Base-by-base conservation (phyloP, 495 filamentous ascomycete species). In the Tuber indicum region DNA sequence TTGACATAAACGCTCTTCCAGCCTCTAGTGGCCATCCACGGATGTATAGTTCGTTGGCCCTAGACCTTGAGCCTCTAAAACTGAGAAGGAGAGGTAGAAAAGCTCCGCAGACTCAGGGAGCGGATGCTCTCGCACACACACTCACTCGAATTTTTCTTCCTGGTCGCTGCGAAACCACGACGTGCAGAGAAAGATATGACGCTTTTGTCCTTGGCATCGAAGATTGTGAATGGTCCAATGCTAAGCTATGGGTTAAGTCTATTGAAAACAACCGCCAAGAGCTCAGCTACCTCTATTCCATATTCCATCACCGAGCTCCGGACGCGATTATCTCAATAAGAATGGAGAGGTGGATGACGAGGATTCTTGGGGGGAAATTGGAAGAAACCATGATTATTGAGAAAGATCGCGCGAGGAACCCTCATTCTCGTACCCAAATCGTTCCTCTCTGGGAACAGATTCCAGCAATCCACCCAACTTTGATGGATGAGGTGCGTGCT, bases 301-400 rank as follows among this genome's bases (percentile, higher is more conserved):
- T 16, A 6, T 41, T 72, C 32, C 32, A 44, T 44, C 49, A 73
- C 70, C 62, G 43, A 72, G 78, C 77, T 8, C 32, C 74, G 10
- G 77, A 80, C 19, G 77, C 78, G 6, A 78, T 49, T 0, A 73
- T 80, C 26, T 74, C 78, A 5, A 36, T 73, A 19, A 78, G 77
- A 39, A 80, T 80, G 78, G 79, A 80, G 39, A 72, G 32, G 23
- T 80, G 78, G 78, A 69, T 62, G 26, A 58, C 75, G 42, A 70
- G 74, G 17, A 43, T 76, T 10, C 58, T 76, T 4, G 78, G 78
- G 6, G 26, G 73, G 17, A 66, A 72, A 16, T 52, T 80, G 8
- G 78, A 80, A 66, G 74, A 76, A 10, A 26, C 36, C 58, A 66
- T 36, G 26, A 7, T 66, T 66, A 26, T 36, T 36, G 58, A 66